Base-by-base conservation (phyloP, 164 flowering plant genomes). In the Nymphaea colorata region DNA sequence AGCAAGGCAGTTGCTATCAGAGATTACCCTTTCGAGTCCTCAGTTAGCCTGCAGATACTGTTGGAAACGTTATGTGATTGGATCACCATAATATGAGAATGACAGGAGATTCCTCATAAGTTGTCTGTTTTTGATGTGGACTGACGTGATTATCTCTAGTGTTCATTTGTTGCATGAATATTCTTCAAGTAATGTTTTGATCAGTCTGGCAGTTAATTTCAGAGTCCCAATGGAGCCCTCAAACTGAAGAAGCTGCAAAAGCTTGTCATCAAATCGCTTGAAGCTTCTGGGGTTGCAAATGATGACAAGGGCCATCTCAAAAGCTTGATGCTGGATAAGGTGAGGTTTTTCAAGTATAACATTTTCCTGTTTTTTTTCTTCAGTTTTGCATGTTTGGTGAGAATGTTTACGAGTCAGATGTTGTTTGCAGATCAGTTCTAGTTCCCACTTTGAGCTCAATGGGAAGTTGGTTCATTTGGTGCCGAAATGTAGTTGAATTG, bases 241-340 rank as follows among this genome's bases (percentile, higher is more conserved):
- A 91, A 88, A 77, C 74, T 86, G 77, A 81, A 63, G 72, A 88
- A 87, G 67, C 79, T 94, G 42, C 79, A 67, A 72, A 87, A 84
- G 76, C 77, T 73, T 68, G 87, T 85, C 55, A 66, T 85, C 44
- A 79, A 85, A 73, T 68, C 88, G 7, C 74, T 94, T 42, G 69
- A 67, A 72, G 93, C 89, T 69, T 81, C 83, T 44, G 91, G 91
- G 6, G n/a, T 71, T 3, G 66, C 73, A 7, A 47, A 47, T 10
- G 77, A 74, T 44, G 87, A 82, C 73, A 82, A 82, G 66, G 73
- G 41, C 41, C 64, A 80, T 61, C 80, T 88, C 15, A 64, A 44
- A 42, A 74, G 77, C 15, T 70, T 41, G 44, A 69, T 94, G 14
- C 76, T 81, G 66, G 74, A 82, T 18, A 88, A 88, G 93, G 97